These are phyloP conservation scores for Exophiala mesophila DNA, from an alignment of 2,329 filamentous ascomycete species.

Conservation along the genomic window DNA sequence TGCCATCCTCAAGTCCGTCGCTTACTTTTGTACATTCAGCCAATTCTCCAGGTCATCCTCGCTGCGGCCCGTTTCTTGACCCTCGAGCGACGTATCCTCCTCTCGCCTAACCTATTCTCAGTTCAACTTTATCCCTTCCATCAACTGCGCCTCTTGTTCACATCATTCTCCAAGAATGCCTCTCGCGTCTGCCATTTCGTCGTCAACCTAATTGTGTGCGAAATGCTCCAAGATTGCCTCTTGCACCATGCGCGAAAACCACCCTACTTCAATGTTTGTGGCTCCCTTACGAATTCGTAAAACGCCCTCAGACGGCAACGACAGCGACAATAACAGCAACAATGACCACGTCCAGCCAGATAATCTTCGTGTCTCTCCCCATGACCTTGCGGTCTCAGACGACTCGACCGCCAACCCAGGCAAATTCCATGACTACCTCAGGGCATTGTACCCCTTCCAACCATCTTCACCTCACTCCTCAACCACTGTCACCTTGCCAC, in stretches of 20 bases:
- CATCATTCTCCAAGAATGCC: constrained; percentile 1
- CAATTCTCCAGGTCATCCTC: too few relatives aligned
- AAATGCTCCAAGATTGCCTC: constrained; percentile 11
- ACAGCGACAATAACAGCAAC: constrained; percentile 13
- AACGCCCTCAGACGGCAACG: too few relatives aligned
- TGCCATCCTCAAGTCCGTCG: too few relatives aligned
- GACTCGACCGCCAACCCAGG: constrained; percentile 48
- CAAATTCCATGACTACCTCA: constrained; percentile 88
- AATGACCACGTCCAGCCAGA: constrained; percentile 4
- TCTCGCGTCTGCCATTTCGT: not conserved
- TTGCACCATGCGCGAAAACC: constrained; percentile 18
- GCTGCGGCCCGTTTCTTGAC: too few relatives aligned
- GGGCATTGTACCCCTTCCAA: constrained; percentile 89
- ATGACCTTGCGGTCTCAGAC: too few relatives aligned
- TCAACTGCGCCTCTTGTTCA: too few relatives aligned
- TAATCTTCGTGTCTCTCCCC: too few relatives aligned
- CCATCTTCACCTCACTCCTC: constrained; percentile 72
- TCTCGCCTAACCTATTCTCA: too few relatives aligned
- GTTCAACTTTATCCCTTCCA: too few relatives aligned
- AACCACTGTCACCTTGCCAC: constrained; percentile 78
- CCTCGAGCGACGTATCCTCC: too few relatives aligned
- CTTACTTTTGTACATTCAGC: too few relatives aligned
- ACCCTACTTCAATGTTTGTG: constrained; percentile 25
- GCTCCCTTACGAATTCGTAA: constrained; percentile 28
- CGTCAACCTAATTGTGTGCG: constrained; percentile 8